Base-by-base conservation (phyloP, 73 alveolate species). In the Paramecium octaurelia region DNA sequence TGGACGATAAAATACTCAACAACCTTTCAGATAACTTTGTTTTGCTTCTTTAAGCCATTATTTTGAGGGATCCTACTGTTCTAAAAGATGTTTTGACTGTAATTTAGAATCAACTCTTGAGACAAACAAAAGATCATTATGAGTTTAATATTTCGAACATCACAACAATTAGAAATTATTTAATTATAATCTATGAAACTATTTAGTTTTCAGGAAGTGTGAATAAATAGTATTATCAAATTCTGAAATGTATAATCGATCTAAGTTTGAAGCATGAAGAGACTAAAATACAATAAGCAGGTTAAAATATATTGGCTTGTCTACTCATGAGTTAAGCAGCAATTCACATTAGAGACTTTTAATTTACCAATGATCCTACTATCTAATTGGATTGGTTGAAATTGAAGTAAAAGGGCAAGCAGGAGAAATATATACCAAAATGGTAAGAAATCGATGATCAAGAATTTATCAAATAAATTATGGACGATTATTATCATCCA, bases 401-500 rank as follows among this genome's bases (percentile, higher is more conserved):
- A 73, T 24, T 64, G 5, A 64, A 64, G 31, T 10, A 64, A 27
- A 64, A 73, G 35, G 59, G 57, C 2, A 34, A 73, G 16, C 5
- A 31, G 1, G 87, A 73, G 12, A 73, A 73, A 73, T 73, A 73
- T 73, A 2, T n/a, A 16, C 57, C 87, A 16, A 23, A 73, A 35
- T 73, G 87, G 87, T 21, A 36, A 73, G 57, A 73, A 34, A 35
- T 29, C 6, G 34, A 73, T 44, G 73, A 80, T 21, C 24, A 59
- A 46, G 75, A 80, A 80, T 80, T 80, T 23, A 43, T 80, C 6
- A 43, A 80, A 80, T 80, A 80, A 43, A 44, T 80, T 20, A 34
- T 80, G 43, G 44, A 80, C 20, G 91, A 80, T 48, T 80, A 43
- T n/a, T 80, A 80, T 80, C 48, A 80, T 24, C 91, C 87, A 16